Evolutionary conservation across 306 rosid genomes (phyloP).

Genomic region (Potentilla sterilis): DNA sequence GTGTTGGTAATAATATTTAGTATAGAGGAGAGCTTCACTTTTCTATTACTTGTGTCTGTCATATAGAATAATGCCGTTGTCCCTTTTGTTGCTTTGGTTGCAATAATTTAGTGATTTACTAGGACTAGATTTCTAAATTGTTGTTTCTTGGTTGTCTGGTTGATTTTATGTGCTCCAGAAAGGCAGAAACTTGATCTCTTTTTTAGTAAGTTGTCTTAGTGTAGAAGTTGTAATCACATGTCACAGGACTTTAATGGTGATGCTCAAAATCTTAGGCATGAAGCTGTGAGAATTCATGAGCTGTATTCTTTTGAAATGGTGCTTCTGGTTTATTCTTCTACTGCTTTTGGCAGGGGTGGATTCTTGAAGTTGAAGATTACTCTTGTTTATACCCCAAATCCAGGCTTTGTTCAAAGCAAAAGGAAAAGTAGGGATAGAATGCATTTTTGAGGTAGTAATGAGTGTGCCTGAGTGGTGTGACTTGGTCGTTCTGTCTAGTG

Average conservation of each 20-base stretch:
- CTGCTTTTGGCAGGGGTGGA: constrained; percentile 32
- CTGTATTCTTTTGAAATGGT: constrained; percentile 25
- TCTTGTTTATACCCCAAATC: background rate
- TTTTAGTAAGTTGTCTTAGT: background rate
- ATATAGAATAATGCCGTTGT: background rate
- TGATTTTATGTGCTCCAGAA: constrained; percentile 2
- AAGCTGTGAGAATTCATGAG: constrained; percentile 18
- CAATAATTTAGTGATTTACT: background rate
- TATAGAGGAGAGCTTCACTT: constrained; percentile 1
- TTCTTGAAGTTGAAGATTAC: constrained; percentile 24
- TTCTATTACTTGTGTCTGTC: background rate
- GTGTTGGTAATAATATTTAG: constrained; percentile 10
- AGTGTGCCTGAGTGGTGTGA: background rate
- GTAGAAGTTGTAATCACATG: constrained; percentile 25
- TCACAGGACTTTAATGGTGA: constrained; percentile 34
- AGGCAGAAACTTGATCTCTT: constrained; percentile 9
- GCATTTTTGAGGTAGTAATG: background rate
- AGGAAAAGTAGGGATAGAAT: background rate
- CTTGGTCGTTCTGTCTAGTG: background rate
- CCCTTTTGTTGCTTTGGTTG: constrained; percentile 6
- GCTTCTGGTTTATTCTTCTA: constrained; percentile 25
- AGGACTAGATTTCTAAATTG: background rate
- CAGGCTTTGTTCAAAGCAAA: constrained; percentile 2
- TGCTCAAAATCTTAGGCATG: constrained; percentile 26
- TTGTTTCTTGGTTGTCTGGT: background rate